These are phyloP conservation scores for Phalaenopsis equestris DNA, from an alignment of 106 monocot genomes.

Conservation along the genomic window DNA sequence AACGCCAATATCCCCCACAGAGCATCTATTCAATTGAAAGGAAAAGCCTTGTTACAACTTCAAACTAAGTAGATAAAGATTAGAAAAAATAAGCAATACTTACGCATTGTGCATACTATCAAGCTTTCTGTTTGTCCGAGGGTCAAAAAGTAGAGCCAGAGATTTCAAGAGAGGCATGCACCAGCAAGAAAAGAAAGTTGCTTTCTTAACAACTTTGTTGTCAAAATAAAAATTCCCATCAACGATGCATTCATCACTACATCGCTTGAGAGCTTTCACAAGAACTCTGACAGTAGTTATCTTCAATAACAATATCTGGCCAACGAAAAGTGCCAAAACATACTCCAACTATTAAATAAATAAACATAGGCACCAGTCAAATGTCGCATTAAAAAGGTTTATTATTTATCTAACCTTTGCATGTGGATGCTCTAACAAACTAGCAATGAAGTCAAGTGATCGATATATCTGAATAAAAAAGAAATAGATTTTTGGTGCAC, in stretches of 20 bases:
- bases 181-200: slow-evolving; percentile 34
- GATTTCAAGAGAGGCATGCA: slow-evolving; percentile 57
- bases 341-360: slow-evolving; percentile 1
- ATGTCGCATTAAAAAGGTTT: neutral
- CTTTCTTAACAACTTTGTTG: slow-evolving; percentile 23
- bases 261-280: slow-evolving; percentile 37
- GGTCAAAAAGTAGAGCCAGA: slow-evolving; percentile 53
- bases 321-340: slow-evolving; percentile 15
- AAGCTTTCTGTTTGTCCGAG: slow-evolving; percentile 15
- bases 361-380: neutral
- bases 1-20: slow-evolving; percentile 23
- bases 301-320: slow-evolving; percentile 55
- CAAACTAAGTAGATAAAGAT: neutral
- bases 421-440: slow-evolving; percentile 70
- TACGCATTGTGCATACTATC: slow-evolving; percentile 24
- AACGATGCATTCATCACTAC: slow-evolving; percentile 17
- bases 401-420: slow-evolving; percentile 39
- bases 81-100: slow-evolving; percentile 24
- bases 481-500: neutral
- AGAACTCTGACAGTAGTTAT: slow-evolving; percentile 35
- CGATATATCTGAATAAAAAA: slow-evolving; percentile 54
- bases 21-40: slow-evolving; percentile 27
- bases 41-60: slow-evolving; percentile 5
- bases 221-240: slow-evolving; percentile 36
- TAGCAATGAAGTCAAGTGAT: slow-evolving; percentile 72